These are phyloP conservation scores for Phycomyces blakesleeanus DNA, from an alignment of 192 early-diverging fungal species.

Conservation along the genomic window DNA sequence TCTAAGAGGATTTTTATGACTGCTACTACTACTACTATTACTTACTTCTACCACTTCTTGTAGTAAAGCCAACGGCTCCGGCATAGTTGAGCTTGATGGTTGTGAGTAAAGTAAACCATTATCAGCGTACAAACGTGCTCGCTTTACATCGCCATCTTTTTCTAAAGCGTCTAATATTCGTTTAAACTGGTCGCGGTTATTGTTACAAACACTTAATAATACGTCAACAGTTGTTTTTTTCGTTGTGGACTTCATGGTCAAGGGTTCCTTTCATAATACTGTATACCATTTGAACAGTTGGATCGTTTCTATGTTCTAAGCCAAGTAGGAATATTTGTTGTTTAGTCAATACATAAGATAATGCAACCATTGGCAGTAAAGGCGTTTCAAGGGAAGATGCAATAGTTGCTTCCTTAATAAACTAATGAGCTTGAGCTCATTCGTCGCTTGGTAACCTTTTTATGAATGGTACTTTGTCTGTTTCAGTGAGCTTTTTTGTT, in stretches of 20 bases:
- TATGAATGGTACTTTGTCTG: background rate
- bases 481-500: background rate
- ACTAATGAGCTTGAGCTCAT: conserved; percentile 8
- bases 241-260: conserved; percentile 6
- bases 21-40: conserved; percentile 4
- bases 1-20: conserved; percentile 4
- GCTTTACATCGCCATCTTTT: background rate
- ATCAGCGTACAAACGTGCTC: conserved; percentile 4
- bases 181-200: conserved; percentile 1
- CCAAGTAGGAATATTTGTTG: conserved; percentile 8
- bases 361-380: conserved; percentile 8
- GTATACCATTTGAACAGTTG: conserved; percentile 6
- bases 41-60: conserved; percentile 1
- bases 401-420: conserved; percentile 5
- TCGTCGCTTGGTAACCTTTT: conserved; percentile 1
- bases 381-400: background rate
- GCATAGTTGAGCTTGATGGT: conserved; percentile 3
- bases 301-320: conserved; percentile 7
- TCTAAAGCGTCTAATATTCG: conserved; percentile 8
- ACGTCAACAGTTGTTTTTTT: conserved; percentile 3
- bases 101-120: conserved; percentile 5
- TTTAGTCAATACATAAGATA: conserved; percentile 8
- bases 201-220: background rate
- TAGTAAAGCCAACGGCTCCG: background rate
- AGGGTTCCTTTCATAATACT: conserved; percentile 1